These are phyloP conservation scores for Neonectria coccinea DNA, from an alignment of 2,329 filamentous ascomycete genomes.

Conservation along the genomic window DNA sequence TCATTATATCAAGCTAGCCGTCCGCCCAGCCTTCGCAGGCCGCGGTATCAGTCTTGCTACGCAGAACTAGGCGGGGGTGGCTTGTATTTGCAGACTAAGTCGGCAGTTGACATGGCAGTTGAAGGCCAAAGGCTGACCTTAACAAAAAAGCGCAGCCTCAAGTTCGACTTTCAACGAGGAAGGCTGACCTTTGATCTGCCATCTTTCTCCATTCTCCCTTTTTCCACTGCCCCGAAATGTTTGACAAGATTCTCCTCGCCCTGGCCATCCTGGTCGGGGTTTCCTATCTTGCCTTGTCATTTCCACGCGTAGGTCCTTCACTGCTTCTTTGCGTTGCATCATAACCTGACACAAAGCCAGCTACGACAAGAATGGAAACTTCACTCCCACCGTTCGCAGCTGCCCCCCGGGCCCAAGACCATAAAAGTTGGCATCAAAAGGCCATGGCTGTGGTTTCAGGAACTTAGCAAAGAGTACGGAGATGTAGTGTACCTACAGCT, in stretches of 20 bases:
- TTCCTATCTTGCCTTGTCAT: slow-evolving; percentile 31
- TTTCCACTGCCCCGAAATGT: slow-evolving; percentile 16
- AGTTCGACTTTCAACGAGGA: neutral
- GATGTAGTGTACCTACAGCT: slow-evolving; percentile 58
- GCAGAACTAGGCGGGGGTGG: slow-evolving; percentile 32
- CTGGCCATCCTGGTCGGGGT: slow-evolving; percentile 8
- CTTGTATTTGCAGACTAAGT: slow-evolving; percentile 1
- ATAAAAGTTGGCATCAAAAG: slow-evolving; percentile 54
- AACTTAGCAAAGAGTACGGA: slow-evolving; percentile 53
- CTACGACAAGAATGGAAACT: slow-evolving; percentile 54
- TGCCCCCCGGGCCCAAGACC: slow-evolving; percentile 53
- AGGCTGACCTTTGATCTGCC: neutral
- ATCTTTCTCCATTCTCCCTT: neutral
- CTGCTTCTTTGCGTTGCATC: neutral
- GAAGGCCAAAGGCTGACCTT: neutral
- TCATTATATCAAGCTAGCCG: neutral
- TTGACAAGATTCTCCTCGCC: slow-evolving; percentile 23
- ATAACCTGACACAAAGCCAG: slow-evolving; percentile 33
- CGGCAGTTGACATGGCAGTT: slow-evolving; percentile 41
- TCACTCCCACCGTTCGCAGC: slow-evolving; percentile 52
- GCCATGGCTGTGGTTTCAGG: slow-evolving; percentile 58
- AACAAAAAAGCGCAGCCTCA: neutral
- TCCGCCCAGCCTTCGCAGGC: slow-evolving; percentile 3
- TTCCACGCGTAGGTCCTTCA: slow-evolving; percentile 34
- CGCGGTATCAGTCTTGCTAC: slow-evolving; percentile 10